These are phyloP conservation scores for Cordia subcordata DNA, from an alignment of 257 asterid species.

Conservation along the genomic window DNA sequence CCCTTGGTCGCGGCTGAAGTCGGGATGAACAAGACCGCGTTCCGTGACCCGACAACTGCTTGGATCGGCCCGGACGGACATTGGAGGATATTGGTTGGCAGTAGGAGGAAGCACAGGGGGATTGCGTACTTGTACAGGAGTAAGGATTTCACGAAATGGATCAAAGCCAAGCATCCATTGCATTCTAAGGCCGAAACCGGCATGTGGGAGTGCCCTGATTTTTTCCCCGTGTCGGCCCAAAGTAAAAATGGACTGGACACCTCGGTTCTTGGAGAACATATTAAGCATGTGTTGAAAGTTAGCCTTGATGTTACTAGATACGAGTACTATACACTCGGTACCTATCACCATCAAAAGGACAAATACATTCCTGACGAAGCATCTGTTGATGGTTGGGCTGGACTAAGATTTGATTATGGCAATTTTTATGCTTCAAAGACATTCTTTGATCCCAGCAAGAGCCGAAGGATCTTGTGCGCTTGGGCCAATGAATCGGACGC, in stretches of 20 bases:
- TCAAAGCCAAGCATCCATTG: constrained; percentile 39
- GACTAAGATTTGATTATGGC: constrained; percentile 66
- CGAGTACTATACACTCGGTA: constrained; percentile 62
- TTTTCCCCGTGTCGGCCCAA: constrained; percentile 39
- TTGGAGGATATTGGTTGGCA: constrained; percentile 50
- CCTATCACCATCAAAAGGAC: constrained; percentile 28
- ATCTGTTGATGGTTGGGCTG: constrained; percentile 49
- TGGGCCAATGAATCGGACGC: constrained; percentile 81
- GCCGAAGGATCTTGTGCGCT: constrained; percentile 57
- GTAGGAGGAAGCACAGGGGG: constrained; percentile 34
- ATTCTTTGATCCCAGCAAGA: constrained; percentile 49
- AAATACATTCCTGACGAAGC: constrained; percentile 44
- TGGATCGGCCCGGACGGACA: constrained; percentile 56
- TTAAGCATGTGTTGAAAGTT: constrained; percentile 54
- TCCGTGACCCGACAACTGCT: constrained; percentile 83
- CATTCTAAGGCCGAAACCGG: constrained; percentile 42
- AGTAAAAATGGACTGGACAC: constrained; percentile 45
- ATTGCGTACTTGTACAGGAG: constrained; percentile 44
- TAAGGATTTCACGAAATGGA: constrained; percentile 54
- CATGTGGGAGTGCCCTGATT: constrained; percentile 79
- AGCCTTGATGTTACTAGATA: constrained; percentile 58
- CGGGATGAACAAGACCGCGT: constrained; percentile 39
- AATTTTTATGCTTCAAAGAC: constrained; percentile 70
- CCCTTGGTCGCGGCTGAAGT: constrained; percentile 44
- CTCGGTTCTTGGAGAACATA: constrained; percentile 26